Percentiles rank a stretch among this genome's conserved stretches.
Evolutionary conservation across 345 rosid genomes (phyloP).

Genomic region (Salix suchowensis): DNA sequence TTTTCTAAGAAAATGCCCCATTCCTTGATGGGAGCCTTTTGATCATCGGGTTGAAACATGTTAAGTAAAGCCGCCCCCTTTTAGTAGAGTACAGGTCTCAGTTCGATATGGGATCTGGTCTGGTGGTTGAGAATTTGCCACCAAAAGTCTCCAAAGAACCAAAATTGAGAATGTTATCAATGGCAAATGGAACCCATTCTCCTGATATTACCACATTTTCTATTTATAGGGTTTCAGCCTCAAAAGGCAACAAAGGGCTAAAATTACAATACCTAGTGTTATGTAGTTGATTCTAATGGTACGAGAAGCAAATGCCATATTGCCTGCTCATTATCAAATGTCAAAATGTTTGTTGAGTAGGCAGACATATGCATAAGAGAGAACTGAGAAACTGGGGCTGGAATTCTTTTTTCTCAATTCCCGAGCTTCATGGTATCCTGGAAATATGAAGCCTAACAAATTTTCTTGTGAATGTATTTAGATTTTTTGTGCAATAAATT

Average conservation of each 20-base stretch:
- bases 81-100: background rate
- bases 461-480: background rate
- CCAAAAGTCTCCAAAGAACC: background rate
- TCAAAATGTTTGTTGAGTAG: background rate
- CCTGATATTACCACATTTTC: background rate
- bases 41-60: background rate
- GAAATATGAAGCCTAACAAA: background rate
- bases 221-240: background rate
- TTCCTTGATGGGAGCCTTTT: background rate
- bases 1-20: background rate
- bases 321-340: background rate
- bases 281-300: background rate
- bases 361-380: background rate
- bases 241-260: background rate
- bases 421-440: background rate
- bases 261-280: background rate
- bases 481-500: background rate
- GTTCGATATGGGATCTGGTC: background rate
- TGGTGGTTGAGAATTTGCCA: background rate
- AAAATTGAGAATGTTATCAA: background rate
- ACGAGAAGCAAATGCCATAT: background rate
- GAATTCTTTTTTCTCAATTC: background rate
- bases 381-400: background rate
- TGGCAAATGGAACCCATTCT: background rate
- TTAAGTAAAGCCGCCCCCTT: background rate